phyloP scores from a whole-genome alignment of 441 rosid species.

The Aleurites moluccanus region DNA sequence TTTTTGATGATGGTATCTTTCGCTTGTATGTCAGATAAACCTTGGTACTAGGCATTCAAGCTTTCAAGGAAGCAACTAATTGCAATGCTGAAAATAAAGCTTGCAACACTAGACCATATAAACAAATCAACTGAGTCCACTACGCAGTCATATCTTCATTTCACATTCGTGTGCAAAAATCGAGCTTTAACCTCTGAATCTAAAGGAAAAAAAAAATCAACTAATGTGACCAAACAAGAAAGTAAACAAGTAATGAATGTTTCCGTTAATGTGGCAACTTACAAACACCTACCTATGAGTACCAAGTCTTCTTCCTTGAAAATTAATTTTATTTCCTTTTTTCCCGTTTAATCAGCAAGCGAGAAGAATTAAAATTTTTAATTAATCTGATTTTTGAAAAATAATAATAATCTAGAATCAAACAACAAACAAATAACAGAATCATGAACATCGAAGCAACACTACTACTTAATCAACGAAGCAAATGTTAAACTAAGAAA shows the following conservation, averaged over 20 bases:
- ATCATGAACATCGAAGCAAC: not conserved
- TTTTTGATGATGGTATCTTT: constrained; percentile 30
- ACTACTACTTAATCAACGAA: not conserved
- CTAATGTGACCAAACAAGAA: not conserved
- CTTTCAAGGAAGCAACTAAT: constrained; percentile 18
- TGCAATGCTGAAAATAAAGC: constrained; percentile 11
- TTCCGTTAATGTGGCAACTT: not conserved
- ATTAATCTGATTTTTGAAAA: not conserved
- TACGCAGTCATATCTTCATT: not conserved
- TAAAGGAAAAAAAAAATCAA: not conserved
- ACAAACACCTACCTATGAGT: not conserved
- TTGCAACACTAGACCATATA: not conserved
- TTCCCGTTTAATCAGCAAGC: too few species aligned
- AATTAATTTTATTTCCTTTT: not conserved
- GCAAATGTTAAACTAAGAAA: not conserved
- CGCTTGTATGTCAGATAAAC: constrained; percentile 43
- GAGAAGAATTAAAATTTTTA: not conserved
- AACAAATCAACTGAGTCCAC: constrained; percentile 1
- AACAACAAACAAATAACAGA: not conserved
- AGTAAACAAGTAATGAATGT: not conserved
- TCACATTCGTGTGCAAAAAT: constrained; percentile 9
- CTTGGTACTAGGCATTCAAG: constrained; percentile 37
- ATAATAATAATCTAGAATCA: not conserved
- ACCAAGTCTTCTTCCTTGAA: not conserved
- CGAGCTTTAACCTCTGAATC: not conserved